Evolutionary conservation across 139 green algal genomes (phyloP).

Genomic region (Chlorella sp.): DNA sequence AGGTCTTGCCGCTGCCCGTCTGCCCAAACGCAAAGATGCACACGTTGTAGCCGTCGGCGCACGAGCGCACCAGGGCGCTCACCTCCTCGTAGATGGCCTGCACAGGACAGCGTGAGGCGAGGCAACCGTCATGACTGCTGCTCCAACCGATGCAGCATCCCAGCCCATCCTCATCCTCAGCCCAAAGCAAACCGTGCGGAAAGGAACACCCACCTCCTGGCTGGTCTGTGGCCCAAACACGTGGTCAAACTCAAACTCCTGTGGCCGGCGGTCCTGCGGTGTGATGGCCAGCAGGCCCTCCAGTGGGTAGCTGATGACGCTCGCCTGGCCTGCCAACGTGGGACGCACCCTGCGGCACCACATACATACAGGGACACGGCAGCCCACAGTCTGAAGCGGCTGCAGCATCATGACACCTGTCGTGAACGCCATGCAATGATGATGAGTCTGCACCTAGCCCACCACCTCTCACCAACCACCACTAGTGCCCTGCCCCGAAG

Average conservation of each 20-base stretch:
- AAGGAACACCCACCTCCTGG: too few relatives aligned
- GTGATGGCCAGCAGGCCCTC: constrained; percentile 42
- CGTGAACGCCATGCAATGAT: neutral
- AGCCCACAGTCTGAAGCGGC: neutral
- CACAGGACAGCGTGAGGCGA: neutral
- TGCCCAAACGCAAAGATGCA: constrained; percentile 72
- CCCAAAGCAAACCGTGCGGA: too few relatives aligned
- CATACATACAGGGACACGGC: neutral
- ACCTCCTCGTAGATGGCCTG: constrained; percentile 41
- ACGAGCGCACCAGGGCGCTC: constrained; percentile 36
- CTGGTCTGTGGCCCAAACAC: constrained; percentile 40
- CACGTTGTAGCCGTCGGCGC: constrained; percentile 42
- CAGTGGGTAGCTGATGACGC: constrained; percentile 39
- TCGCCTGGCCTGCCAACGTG: neutral
- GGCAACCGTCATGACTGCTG: too few relatives aligned
- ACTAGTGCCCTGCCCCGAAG: too few relatives aligned
- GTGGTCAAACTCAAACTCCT: constrained; percentile 59
- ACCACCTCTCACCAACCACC: neutral
- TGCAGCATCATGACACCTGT: neutral
- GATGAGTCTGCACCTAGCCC: neutral
- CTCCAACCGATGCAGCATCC: too few relatives aligned
- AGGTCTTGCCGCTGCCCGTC: constrained; percentile 79
- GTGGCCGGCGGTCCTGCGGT: constrained; percentile 23
- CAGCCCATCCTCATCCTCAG: too few relatives aligned
- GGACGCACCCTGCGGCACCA: constrained; percentile 19